A percentile compares a stretch with the other conserved stretches of the same genome.
phyloP scores from a whole-genome alignment of 805 yeast species.

The Pichia scutulata region DNA sequence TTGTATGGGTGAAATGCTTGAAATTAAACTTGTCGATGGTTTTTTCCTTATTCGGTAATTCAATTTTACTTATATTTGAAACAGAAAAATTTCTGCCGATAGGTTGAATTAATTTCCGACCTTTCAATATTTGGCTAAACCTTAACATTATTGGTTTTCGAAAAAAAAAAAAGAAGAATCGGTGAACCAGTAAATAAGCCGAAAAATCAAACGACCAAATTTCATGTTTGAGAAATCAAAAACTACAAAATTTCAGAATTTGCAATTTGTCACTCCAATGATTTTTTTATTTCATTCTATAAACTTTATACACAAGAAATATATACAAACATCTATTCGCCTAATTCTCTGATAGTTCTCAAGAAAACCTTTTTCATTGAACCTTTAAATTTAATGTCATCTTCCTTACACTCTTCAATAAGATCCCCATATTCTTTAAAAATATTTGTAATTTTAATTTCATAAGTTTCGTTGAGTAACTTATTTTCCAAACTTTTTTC shows the following conservation, averaged over 20 bases:
- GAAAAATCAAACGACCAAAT: not conserved
- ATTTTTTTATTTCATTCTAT: not conserved
- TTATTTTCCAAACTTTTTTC: conserved; percentile 22
- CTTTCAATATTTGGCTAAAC: not conserved
- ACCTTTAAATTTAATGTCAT: conserved; percentile 13
- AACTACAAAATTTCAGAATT: not conserved
- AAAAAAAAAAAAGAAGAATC: not conserved
- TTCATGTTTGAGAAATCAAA: not conserved
- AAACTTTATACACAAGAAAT: not conserved
- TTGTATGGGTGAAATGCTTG: conserved; percentile 22
- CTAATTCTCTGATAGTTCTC: conserved; percentile 11
- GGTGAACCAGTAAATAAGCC: not conserved
- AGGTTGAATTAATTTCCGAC: not conserved
- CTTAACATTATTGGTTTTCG: not conserved
- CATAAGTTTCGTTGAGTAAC: conserved; percentile 19
- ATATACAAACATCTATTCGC: not conserved
- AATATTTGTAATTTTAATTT: conserved; percentile 16
- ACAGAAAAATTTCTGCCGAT: not conserved
- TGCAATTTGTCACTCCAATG: too few relatives aligned
- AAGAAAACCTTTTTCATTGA: conserved; percentile 14
- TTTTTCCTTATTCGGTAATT: conserved; percentile 15
- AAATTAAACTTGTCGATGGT: conserved; percentile 25
- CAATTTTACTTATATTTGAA: not conserved
- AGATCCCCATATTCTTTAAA: conserved; percentile 28
- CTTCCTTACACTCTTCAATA: conserved; percentile 15